Evolutionary conservation across 1,139 yeast genomes (phyloP), one percentile per base, ranked within the genome.

Genomic region (Yamadazyma atmosphaerica): DNA sequence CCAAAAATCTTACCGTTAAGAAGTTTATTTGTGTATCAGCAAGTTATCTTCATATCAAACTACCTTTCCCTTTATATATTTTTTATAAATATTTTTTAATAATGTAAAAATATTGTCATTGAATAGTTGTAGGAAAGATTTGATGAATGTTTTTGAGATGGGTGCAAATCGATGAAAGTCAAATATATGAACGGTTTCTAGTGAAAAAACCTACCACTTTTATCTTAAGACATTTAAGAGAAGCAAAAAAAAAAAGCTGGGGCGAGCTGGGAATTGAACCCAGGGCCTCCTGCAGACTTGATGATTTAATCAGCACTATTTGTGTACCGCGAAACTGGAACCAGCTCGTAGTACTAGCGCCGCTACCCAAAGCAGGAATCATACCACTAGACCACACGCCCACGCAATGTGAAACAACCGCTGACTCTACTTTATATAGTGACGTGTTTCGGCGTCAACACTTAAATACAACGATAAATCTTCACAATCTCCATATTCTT

Each of bases 1-100:
- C 97, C 98, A 92, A 84, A 92, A 92, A 79, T 92, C 98, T 76
- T 92, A 92, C 95, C 98, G 98, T 89, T 92, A 90, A 82, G 25
- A 13, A 11, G 18, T 14, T 31, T 22, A 21, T 31, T 10, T n/a
- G n/a, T n/a, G n/a, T n/a, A n/a, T n/a, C n/a, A n/a, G n/a, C n/a
- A n/a, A n/a, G n/a, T n/a, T n/a, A 6, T 26, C 4, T n/a, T 24
- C 13, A 26, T 12, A n/a, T n/a, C n/a, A 26, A 26, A 10, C 31
- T 15, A 23, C n/a, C n/a, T 15, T 28, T 28, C 21, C 31, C 31
- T 13, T 28, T 28, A 28, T 28, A 28, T 28, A 28, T 16, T 26
- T 26, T 26, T 26, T 28, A 28, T 28, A 28, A 28, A 28, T 28
- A 28, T 28, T 28, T 28, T 26, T 28, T 28, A 28, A 28, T 28